Base-by-base conservation (phyloP, 2,329 filamentous ascomycete species). In the Penicillium sp. region DNA sequence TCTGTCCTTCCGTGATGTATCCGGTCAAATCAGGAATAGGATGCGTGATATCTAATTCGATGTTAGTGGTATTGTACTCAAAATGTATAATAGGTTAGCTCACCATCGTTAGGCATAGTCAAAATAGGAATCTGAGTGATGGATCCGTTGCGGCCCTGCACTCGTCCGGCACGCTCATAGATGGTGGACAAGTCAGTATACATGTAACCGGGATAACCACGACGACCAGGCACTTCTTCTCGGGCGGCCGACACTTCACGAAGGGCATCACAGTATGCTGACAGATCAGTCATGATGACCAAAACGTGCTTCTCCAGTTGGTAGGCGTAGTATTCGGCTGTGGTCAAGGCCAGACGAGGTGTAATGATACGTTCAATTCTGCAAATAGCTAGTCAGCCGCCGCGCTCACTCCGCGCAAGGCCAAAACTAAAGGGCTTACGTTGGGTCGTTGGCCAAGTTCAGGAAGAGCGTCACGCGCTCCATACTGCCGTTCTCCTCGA, bases 201-300 rank as follows among this genome's bases (percentile, higher is more conserved):
- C 95, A 99, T 99, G 87, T 99, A 99, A 91, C 95, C 95, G 58
- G 95, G 95, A 84, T 95, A 99, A 87, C 95, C 95, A 89, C 95
- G 94, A 80, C 95, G 94, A 86, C 95, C 95, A 46, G 95, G 95
- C 48, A 99, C 95, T 89, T 99, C 95, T 86, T 99, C 95, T 83
- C 95, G 89, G 57, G 95, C 95, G 58, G 95, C 94, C 15, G 95
- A 99, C 55, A 99, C 95, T 82, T 99, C 95, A 87, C 95, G 95
- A 68, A 99, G 90, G 69, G 95, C 96, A 80, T 99, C 95, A 79
- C 96, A 99, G 86, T 99, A 99, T 54, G 95, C 93, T 1, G 95
- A 95, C 71, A 99, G 83, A 86, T 99, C 95, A 58, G 96, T 99
- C 77, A 99, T 89, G 80, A 99, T 99, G 75, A 99, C 95, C 69